Evolutionary conservation across 2,329 filamentous ascomycete genomes (phyloP).

Genomic region (Chaetomiaceae sp.): DNA sequence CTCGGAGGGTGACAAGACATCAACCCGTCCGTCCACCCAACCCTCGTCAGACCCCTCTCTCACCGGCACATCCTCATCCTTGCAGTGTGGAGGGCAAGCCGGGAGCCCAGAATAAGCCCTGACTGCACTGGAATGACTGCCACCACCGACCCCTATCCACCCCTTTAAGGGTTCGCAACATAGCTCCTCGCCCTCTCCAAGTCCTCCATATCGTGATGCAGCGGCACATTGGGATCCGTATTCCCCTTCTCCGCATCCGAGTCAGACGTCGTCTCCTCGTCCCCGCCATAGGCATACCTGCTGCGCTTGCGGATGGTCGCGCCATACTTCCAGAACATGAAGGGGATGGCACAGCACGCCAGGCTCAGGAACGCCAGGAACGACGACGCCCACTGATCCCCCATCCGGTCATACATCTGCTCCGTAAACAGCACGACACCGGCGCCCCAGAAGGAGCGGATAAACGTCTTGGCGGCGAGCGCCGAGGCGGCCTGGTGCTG

Average conservation of each 20-base stretch:
- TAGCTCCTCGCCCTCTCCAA: slow-evolving; percentile 43
- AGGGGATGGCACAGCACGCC: slow-evolving; percentile 78
- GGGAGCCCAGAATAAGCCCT: too few species aligned
- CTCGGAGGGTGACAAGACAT: too few species aligned
- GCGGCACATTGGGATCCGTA: slow-evolving; percentile 23
- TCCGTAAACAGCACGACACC: slow-evolving; percentile 71
- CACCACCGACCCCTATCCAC: background rate
- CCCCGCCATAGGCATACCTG: slow-evolving; percentile 68
- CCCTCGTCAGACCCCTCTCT: too few species aligned
- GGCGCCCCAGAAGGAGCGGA: slow-evolving; percentile 78
- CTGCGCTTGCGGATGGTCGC: slow-evolving; percentile 64
- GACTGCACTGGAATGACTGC: too few species aligned
- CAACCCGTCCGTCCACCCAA: too few species aligned
- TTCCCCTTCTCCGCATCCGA: slow-evolving; percentile 39
- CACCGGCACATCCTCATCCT: too few species aligned
- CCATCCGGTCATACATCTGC: slow-evolving; percentile 72
- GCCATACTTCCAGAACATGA: slow-evolving; percentile 74
- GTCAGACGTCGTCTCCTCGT: slow-evolving; percentile 35
- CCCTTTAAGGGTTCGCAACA: slow-evolving; percentile 40
- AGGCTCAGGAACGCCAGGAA: slow-evolving; percentile 70
- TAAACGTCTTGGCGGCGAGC: slow-evolving; percentile 75
- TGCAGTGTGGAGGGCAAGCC: too few species aligned
- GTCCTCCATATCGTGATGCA: slow-evolving; percentile 36
- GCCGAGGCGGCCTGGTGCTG: slow-evolving; percentile 73
- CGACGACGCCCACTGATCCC: slow-evolving; percentile 70